A percentile compares a stretch with the other conserved stretches of the same genome.
Evolutionary conservation across 2,329 filamentous ascomycete genomes (phyloP).

Genomic region (Xylariaceae sp.): DNA sequence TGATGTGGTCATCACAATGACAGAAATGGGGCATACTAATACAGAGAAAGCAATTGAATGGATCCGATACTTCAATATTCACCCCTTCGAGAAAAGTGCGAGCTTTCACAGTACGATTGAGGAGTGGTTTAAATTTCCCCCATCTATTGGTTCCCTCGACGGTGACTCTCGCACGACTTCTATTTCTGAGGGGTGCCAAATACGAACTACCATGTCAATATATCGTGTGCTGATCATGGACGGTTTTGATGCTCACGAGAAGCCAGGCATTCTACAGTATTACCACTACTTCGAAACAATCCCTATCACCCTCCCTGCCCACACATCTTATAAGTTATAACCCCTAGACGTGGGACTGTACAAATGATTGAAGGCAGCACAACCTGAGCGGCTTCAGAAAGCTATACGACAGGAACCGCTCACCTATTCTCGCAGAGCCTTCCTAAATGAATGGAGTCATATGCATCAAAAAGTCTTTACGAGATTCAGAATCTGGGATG

Average conservation of each 20-base stretch:
- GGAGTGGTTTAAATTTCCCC: neutral
- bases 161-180: neutral
- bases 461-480: neutral
- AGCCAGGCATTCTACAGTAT: neutral
- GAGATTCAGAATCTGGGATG: neutral
- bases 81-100: neutral
- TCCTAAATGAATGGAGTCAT: neutral
- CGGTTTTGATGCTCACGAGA: neutral
- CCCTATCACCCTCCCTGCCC: neutral
- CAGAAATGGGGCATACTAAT: neutral
- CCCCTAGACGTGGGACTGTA: neutral
- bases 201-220: neutral
- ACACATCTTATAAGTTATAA: neutral
- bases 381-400: neutral
- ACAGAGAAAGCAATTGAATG: neutral
- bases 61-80: neutral
- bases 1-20: neutral
- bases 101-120: neutral
- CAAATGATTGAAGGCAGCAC: neutral
- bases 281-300: neutral
- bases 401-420: neutral
- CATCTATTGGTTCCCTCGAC: neutral
- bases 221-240: neutral
- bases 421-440: neutral
- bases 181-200: neutral